Evolutionary conservation across 805 yeast species (phyloP), one percentile per base, ranked within the genome.

Genomic region (Wickerhamiella azymoides): DNA sequence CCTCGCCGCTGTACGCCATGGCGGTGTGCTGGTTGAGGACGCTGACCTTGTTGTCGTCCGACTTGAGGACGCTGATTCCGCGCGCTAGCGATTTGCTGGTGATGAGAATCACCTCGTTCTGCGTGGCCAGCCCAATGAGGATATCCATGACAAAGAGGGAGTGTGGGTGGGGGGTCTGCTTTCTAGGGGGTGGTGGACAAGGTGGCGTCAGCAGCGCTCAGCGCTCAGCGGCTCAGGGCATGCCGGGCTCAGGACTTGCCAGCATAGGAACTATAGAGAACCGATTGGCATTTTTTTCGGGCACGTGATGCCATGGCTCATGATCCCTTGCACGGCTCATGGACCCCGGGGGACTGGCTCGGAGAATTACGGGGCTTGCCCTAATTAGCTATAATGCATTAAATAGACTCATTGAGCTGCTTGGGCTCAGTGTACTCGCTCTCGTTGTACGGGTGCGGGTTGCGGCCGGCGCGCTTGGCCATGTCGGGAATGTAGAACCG

Each of bases 31-130:
- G 72, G 54, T 84, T 84, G 56, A 89, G 70, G 26, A 63, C 65
- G 53, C 88, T 68, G 9, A 93, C 84, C 66, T 85, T 85, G 64
- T 80, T 86, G 63, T 85, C 96, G 41, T 73, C 70, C 44, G 75
- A 77, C 58, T 84, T 84, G 54, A 85, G 66, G 43, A 85, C 74
- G 11, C 94, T 80, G 46, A 86, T 81, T 47, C 96, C 95, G 54
- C 98, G 75, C 9, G 94, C 84, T 48, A 80, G 84, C 5, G 96
- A 95, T 62, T 81, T 84, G 10, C 96, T 86, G n/a, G 97, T 84
- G 58, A 96, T 95, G 47, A 89, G 65, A 50, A 92, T 72, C 39
- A 89, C 94, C 50, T 78, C 73, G 58, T 85, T 93, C 57, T 76
- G 68, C 28, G 86, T 81, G 58, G 74, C 80, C 56, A 89, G 80